Evolutionary conservation across 1,139 yeast genomes (phyloP).

Genomic region (Geotrichum reessii): DNA sequence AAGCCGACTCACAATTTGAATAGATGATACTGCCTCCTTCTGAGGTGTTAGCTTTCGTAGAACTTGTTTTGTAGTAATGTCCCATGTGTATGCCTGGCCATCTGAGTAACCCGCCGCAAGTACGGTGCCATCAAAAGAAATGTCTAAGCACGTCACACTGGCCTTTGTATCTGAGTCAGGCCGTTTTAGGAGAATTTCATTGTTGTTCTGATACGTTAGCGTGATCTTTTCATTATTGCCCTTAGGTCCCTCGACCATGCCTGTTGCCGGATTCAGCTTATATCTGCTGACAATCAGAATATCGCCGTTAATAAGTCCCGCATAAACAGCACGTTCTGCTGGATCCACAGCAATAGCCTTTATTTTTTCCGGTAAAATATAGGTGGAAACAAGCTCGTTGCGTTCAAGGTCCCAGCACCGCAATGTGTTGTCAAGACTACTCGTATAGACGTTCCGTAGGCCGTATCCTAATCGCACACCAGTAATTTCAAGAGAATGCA

Average conservation of each 20-base stretch:
- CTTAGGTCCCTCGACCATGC: conserved; percentile 49
- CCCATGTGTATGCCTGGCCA: conserved; percentile 67
- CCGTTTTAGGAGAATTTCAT: conserved; percentile 17
- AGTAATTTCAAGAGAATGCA: conserved; percentile 67
- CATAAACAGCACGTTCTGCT: conserved; percentile 68
- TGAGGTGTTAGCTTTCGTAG: conserved; percentile 58
- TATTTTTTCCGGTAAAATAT: conserved; percentile 57
- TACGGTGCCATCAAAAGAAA: conserved; percentile 72
- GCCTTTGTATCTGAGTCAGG: conserved; percentile 27
- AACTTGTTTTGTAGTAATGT: conserved; percentile 72
- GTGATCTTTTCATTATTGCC: conserved; percentile 47
- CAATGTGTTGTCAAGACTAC: conserved; percentile 70
- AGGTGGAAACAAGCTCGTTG: conserved; percentile 54
- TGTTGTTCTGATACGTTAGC: conserved; percentile 24
- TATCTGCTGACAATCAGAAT: conserved; percentile 57
- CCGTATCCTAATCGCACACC: conserved; percentile 53
- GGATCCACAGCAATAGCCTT: conserved; percentile 68
- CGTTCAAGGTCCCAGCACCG: conserved; percentile 41
- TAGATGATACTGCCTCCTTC: conserved; percentile 23
- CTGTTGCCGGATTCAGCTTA: conserved; percentile 42
- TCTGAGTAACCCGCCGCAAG: conserved; percentile 66
- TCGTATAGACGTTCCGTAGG: conserved; percentile 57
- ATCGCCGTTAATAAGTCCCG: conserved; percentile 61
- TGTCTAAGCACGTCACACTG: conserved; percentile 47
- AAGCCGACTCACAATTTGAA: conserved; percentile 13